Conservation (phyloP, 371 early-diverging fungal species). For the Polyrhizophydium stewartii region DNA sequence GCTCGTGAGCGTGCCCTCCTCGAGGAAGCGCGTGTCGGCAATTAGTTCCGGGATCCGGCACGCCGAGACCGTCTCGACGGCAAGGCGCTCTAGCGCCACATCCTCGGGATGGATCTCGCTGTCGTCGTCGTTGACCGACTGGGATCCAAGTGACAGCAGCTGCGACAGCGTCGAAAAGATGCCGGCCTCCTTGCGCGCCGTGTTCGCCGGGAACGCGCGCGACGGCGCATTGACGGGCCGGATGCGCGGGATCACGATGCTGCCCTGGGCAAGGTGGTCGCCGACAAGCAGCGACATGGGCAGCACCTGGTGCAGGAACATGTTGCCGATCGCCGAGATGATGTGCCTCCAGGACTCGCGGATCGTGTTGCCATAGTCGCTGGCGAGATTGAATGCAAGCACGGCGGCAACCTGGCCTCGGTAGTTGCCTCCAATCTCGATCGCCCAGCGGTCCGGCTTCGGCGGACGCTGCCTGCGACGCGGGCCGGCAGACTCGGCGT, state of each 20-base stretch:
- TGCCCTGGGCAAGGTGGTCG: constrained; percentile 71
- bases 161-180: constrained; percentile 77
- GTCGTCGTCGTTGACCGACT: constrained; percentile 23
- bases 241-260: constrained; percentile 66
- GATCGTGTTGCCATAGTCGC: constrained; percentile 67
- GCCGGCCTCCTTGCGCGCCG: constrained; percentile 48
- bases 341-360: constrained; percentile 72
- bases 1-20: constrained; percentile 46
- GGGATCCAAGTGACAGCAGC: constrained; percentile 62
- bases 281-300: constrained; percentile 42
- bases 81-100: constrained; percentile 63
- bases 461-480: background rate
- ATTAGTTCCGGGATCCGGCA: constrained; percentile 73
- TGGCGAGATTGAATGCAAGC: constrained; percentile 71
- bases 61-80: constrained; percentile 64
- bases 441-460: constrained; percentile 48
- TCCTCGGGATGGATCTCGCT: constrained; percentile 58
- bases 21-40: constrained; percentile 63
- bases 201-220: constrained; percentile 19
- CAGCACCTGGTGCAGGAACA: constrained; percentile 71
- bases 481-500: background rate
- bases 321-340: constrained; percentile 66
- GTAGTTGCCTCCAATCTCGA: constrained; percentile 85
- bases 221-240: constrained; percentile 47
- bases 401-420: constrained; percentile 86